Percentiles rank a stretch among this genome's conserved stretches.
Conservation (phyloP, 768 basidiomycete species). For the Phylloporus scabripes region DNA sequence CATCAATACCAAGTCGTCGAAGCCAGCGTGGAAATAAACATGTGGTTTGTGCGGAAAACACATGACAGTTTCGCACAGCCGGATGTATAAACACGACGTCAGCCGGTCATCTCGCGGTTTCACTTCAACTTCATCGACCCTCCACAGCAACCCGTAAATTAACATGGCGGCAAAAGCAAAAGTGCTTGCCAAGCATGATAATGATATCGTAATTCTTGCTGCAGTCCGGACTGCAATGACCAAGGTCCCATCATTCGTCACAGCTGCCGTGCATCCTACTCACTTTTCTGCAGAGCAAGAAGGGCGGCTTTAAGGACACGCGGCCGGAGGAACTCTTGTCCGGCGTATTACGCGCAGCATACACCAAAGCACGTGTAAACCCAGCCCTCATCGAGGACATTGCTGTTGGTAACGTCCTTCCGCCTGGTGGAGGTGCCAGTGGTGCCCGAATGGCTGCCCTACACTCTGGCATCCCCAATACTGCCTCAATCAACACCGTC, state of each 20-base stretch:
- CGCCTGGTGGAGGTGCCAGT: conserved; percentile 76
- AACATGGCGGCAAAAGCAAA: conserved; percentile 43
- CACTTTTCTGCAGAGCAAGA: conserved; percentile 50
- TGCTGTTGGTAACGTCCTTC: conserved; percentile 83
- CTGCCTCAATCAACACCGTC: conserved; percentile 70
- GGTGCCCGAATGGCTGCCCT: conserved; percentile 85
- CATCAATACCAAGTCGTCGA: too few species aligned
- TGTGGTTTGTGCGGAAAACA: conserved; percentile 16
- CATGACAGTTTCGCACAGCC: conserved; percentile 16
- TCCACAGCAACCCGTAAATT: background rate
- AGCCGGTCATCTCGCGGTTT: background rate
- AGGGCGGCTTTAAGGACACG: conserved; percentile 91
- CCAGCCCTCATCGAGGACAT: conserved; percentile 82
- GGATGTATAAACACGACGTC: conserved; percentile 14
- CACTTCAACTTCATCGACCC: background rate
- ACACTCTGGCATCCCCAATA: conserved; percentile 77
- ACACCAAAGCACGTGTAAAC: conserved; percentile 62
- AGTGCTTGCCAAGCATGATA: conserved; percentile 65
- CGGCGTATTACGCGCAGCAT: conserved; percentile 69
- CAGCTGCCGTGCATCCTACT: background rate
- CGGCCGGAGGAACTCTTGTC: conserved; percentile 77
- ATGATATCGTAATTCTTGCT: conserved; percentile 87
- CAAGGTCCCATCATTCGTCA: conserved; percentile 47
- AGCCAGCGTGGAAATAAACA: too few species aligned
- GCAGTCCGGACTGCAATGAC: conserved; percentile 91